Conservation (phyloP, 2,329 filamentous ascomycete genomes). For the Botrytis paeoniae region DNA sequence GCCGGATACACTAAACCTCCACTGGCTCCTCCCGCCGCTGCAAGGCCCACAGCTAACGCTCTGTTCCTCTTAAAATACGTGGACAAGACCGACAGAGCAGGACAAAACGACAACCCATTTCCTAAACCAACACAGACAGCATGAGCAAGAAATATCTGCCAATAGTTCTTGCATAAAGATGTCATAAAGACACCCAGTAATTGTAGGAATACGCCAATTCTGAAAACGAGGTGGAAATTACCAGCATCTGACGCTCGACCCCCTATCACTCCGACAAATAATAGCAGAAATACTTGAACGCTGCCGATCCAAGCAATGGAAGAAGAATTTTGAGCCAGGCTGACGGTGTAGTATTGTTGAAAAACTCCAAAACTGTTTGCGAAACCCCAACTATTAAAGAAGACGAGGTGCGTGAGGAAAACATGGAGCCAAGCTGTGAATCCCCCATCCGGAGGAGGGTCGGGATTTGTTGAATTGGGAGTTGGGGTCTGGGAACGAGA, state of each 20-base stretch:
- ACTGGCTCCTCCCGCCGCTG: constrained; percentile 35
- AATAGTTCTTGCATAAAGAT: constrained; percentile 35
- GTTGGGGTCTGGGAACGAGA: too few relatives aligned
- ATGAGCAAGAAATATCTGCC: constrained; percentile 38
- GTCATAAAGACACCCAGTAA: constrained; percentile 33
- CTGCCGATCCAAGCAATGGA: neutral
- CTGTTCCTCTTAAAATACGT: constrained; percentile 26
- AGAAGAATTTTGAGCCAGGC: neutral
- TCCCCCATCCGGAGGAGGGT: neutral
- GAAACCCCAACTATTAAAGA: neutral
- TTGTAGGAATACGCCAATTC: neutral
- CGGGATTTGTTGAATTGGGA: too few relatives aligned
- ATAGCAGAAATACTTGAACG: neutral
- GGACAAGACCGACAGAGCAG: constrained; percentile 21
- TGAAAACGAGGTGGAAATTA: neutral
- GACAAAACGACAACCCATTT: constrained; percentile 32
- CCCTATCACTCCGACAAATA: neutral
- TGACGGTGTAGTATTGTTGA: neutral
- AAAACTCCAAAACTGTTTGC: neutral
- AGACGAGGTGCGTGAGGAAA: neutral
- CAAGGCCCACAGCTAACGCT: constrained; percentile 28
- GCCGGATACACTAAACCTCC: constrained; percentile 40
- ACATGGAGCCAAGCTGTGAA: neutral
- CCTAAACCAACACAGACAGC: constrained; percentile 26
- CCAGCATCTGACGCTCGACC: neutral